Evolutionary conservation across 768 basidiomycete species (phyloP), one percentile per base, ranked within the genome.

Genomic region (Glaciozyma martinii): DNA sequence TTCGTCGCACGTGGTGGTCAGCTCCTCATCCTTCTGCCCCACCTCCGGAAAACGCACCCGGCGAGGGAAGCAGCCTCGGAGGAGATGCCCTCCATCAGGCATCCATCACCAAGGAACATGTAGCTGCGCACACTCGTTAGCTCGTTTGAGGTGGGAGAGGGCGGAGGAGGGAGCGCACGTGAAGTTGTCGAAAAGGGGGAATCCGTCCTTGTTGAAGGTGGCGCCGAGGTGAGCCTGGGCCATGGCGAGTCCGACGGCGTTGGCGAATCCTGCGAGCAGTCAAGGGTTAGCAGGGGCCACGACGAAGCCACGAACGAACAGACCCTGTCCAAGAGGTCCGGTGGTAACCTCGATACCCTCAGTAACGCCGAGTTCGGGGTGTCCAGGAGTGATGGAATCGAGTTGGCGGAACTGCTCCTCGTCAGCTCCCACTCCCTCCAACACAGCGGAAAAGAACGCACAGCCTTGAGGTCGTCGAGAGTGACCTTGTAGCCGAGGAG

Each of bases 71-170:
- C 87, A 47, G 93, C 90, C 77, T 97, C 93, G 68, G 83, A 82
- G n/a, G 91, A 83, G 71, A 97, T 86, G 81, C 93, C 93, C 78
- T 97, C 93, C 88, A 93, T 92, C 60, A 97, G 81, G 79, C 93
- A 97, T 54, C 93, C 93, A 78, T 97, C 93, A 73, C 93, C 93
- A 66, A 84, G 82, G 80, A 95, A 94, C 59, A 87, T 89, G 76
- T 90, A 97, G 63, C 49, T 50, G 10, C 21, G 49, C 4, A 89
- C 92, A 77, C 84, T 86, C 4, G 27, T 50, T 25, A 50, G 49
- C 49, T 25, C 23, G 4, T 6, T 5, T 80, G 92, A 92, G 78
- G 86, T 84, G 74, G 92, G 81, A 59, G 93, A 78, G 58, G 53
- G 52, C 23, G 5, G 23, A n/a, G 49, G 13, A 5, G n/a, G n/a